Evolutionary conservation across 2,329 filamentous ascomycete species (phyloP), one percentile per base, ranked within the genome.

Genomic region (Trichoderma hamatum): DNA sequence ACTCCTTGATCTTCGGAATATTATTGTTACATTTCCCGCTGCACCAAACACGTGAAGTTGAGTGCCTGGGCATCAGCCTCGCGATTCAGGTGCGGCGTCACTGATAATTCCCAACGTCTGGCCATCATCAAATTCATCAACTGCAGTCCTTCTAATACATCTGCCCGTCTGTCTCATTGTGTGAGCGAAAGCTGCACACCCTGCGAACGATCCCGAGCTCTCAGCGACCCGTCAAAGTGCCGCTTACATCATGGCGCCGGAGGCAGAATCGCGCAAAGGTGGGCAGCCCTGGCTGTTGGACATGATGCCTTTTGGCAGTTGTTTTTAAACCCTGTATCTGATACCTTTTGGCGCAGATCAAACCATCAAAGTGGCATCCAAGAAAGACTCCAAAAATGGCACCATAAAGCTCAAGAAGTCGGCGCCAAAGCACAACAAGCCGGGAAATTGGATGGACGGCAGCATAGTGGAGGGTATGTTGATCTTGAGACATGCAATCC

Each of bases 401-500:
- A 78, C 80, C 6, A 84, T 90, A 66, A 90, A 89, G 74, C 76
- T 92, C 26, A 92, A 89, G 79, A 90, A 88, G 73, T 78, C 84
- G 1, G 79, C 84, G 0, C 88, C 88, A 0, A 91, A 89, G 77
- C 84, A 89, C 68, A 87, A 81, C 68, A 89, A 90, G 73, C 86
- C 89, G 5, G 90, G 90, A 28, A 92, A 91, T 74, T 92, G 90
- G 90, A 87, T 86, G 73, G 90, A 92, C 73, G 86, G 85, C n/a
- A 87, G 83, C 72, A 82, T 90, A 58, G 80, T 88, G 30, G 88
- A 89, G 73, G 88, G 90, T 90, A 81, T 46, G 82, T 75, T 7
- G 5, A 32, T 30, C 13, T 36, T 36, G 21, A 4, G 34, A 30
- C n/a, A 7, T 26, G 2, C 24, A 16, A 13, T 32, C 14, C 10